phyloP scores from a whole-genome alignment of 768 basidiomycete species.

The Mrakia blollopis region DNA sequence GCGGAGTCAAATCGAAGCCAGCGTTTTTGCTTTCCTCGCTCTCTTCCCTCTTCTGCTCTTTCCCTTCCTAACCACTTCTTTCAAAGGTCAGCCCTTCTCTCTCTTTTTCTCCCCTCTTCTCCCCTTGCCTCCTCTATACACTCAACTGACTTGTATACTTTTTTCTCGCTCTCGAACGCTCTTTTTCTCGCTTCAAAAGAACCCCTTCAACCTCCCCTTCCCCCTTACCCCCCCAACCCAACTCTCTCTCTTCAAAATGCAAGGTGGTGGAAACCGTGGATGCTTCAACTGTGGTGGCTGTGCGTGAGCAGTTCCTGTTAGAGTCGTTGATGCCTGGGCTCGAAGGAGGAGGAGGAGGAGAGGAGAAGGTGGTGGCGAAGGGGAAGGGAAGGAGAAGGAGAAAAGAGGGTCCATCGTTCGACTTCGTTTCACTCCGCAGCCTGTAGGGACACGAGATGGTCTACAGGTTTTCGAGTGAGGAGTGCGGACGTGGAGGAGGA shows the following conservation, averaged over 20 bases:
- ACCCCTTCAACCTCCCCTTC: neutral
- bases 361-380: neutral
- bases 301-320: constrained; percentile 15
- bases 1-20: no score
- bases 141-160: neutral
- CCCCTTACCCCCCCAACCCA: neutral
- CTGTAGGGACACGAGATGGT: neutral
- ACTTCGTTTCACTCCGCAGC: neutral
- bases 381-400: neutral
- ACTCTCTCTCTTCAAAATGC: constrained; percentile 1
- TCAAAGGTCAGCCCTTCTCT: neutral
- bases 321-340: neutral
- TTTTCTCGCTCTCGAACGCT: neutral
- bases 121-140: neutral
- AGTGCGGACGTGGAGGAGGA: no score
- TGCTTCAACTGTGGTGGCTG: constrained; percentile 31
- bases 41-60: neutral
- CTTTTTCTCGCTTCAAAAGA: neutral
- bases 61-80: neutral
- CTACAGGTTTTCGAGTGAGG: no score
- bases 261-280: constrained; percentile 24
- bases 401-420: neutral
- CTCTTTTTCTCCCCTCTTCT: neutral
- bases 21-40: no score
- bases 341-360: neutral